Conservation (phyloP, 2,329 filamentous ascomycete genomes). For the Sclerotinia minor region DNA sequence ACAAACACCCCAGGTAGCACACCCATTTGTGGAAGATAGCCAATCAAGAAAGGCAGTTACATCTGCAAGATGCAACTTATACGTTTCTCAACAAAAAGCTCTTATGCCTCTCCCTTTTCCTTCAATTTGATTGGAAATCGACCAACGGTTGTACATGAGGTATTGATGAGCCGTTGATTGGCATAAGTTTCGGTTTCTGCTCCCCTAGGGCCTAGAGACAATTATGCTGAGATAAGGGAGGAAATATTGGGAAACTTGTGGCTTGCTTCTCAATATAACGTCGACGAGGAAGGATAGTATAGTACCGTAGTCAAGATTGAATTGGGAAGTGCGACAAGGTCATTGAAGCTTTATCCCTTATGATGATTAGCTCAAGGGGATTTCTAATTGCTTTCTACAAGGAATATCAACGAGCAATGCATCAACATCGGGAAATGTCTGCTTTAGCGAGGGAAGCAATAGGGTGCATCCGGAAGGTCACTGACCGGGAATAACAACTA, state of each 20-base stretch:
- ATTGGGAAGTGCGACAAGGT: conserved; percentile 7
- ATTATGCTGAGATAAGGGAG: background rate
- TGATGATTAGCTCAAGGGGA: background rate
- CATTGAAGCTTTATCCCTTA: background rate
- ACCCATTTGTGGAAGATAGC: background rate
- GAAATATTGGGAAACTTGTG: background rate
- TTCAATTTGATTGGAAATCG: conserved; percentile 9
- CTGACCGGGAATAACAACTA: background rate
- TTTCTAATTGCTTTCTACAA: background rate
- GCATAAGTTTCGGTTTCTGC: conserved; percentile 2
- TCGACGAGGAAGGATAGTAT: conserved; percentile 14
- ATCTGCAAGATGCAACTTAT: conserved; percentile 5
- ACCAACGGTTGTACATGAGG: conserved; percentile 6
- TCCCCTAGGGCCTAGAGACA: background rate
- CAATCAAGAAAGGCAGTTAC: background rate
- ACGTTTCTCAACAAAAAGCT: conserved; percentile 12
- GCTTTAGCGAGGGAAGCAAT: conserved; percentile 23
- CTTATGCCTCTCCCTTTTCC: background rate
- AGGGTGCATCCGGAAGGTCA: conserved; percentile 20
- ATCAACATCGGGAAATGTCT: conserved; percentile 17
- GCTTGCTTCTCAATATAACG: conserved; percentile 18
- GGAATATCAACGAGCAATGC: conserved; percentile 2
- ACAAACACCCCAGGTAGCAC: conserved; percentile 22
- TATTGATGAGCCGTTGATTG: conserved; percentile 16
- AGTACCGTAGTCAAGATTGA: background rate